These are phyloP conservation scores for Akanthomyces lecanii DNA, from an alignment of 2,329 filamentous ascomycete genomes.

Conservation along the genomic window DNA sequence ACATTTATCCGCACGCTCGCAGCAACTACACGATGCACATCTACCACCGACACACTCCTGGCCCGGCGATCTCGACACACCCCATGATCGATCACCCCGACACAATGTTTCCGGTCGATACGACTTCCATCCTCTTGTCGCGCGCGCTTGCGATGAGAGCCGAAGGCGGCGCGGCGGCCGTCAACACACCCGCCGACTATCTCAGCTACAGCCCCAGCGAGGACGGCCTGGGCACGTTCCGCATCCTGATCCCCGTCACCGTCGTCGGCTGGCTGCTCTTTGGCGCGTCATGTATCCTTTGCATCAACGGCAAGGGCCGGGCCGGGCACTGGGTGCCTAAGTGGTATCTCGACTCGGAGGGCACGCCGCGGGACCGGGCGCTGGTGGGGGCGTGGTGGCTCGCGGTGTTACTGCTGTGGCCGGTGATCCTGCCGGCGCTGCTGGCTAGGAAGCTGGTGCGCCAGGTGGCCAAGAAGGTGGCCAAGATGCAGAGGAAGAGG, in stretches of 20 bases:
- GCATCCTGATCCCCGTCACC: slow-evolving; percentile 26
- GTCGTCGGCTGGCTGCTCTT: slow-evolving; percentile 29
- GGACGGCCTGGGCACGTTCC: slow-evolving; percentile 14
- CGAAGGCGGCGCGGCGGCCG: neutral
- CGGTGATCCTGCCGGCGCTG: slow-evolving; percentile 62
- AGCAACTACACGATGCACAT: neutral
- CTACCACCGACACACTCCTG: neutral
- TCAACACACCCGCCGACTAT: neutral
- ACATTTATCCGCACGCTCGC: neutral
- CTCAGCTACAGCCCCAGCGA: neutral
- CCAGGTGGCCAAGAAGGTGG: neutral
- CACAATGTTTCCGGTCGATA: too few species aligned
- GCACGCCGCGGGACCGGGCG: slow-evolving; percentile 21
- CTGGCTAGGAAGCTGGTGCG: slow-evolving; percentile 33
- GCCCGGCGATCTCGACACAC: neutral
- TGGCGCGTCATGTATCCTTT: slow-evolving; percentile 30
- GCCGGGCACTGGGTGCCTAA: slow-evolving; percentile 31
- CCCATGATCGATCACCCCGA: neutral
- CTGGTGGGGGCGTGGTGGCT: slow-evolving; percentile 28
- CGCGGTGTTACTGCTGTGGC: slow-evolving; percentile 33
- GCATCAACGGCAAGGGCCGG: slow-evolving; percentile 28
- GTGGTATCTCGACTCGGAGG: slow-evolving; percentile 30
- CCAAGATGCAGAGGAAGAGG: neutral
- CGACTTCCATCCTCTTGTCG: too few species aligned
- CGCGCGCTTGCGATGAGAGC: too few species aligned